Evolutionary conservation across 106 monocot genomes (phyloP).

Genomic region (Chionographis japonica): DNA sequence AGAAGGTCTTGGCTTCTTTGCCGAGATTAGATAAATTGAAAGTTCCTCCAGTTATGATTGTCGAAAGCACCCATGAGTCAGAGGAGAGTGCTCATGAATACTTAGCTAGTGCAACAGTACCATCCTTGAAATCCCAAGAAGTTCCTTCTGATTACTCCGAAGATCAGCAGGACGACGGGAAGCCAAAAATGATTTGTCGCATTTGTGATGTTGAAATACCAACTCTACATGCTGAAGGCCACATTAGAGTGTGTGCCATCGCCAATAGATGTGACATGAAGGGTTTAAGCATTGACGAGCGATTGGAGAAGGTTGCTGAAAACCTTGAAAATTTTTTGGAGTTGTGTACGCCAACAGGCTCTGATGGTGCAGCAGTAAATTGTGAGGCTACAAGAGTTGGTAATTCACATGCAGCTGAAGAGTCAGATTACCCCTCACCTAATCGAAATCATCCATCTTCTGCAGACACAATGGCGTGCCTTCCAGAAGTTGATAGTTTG

Average conservation of each 20-base stretch:
- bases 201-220: slow-evolving; percentile 97
- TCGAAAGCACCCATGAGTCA: background rate
- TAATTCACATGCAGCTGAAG: slow-evolving; percentile 17
- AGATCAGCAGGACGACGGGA: slow-evolving; percentile 31
- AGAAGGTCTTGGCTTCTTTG: slow-evolving; percentile 9
- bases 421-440: slow-evolving; percentile 12
- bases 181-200: slow-evolving; percentile 77
- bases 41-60: slow-evolving; percentile 13
- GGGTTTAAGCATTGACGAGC: slow-evolving; percentile 65
- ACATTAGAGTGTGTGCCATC: slow-evolving; percentile 78
- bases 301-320: slow-evolving; percentile 70
- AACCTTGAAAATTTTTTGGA: slow-evolving; percentile 71
- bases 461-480: slow-evolving; percentile 2
- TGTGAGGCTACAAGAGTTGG: slow-evolving; percentile 13
- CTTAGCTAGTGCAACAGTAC: slow-evolving; percentile 4
- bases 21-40: slow-evolving; percentile 21
- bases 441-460: slow-evolving; percentile 16
- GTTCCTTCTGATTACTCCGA: background rate
- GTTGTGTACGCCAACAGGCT: slow-evolving; percentile 24
- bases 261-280: slow-evolving; percentile 85
- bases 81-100: slow-evolving; percentile 9
- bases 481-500: slow-evolving; percentile 16
- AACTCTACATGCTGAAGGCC: slow-evolving; percentile 66
- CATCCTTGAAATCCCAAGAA: background rate
- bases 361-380: slow-evolving; percentile 6